Evolutionary conservation across 192 early-diverging fungal genomes (phyloP).

Genomic region (Geranomyces variabilis): DNA sequence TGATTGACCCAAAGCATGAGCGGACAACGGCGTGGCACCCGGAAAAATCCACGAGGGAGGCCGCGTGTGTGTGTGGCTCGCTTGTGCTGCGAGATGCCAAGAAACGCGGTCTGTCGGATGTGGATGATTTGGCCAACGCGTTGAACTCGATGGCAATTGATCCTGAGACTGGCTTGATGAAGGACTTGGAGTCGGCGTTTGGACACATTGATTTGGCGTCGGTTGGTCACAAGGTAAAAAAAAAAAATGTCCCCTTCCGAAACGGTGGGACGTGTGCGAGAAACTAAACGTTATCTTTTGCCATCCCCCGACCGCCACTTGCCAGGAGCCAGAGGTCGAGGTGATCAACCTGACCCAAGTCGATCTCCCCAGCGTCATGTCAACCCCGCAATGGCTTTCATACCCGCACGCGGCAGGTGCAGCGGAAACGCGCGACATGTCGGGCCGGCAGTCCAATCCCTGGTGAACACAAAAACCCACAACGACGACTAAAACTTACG

Average conservation of each 20-base stretch:
- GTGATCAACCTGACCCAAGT: constrained; percentile 27
- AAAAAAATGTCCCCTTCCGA: no score
- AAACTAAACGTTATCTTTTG: no score
- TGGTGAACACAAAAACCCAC: no score
- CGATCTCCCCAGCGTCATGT: constrained; percentile 15
- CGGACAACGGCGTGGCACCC: constrained; percentile 37
- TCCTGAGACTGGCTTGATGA: constrained; percentile 30
- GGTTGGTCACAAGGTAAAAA: constrained; percentile 1
- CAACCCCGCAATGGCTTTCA: constrained; percentile 22
- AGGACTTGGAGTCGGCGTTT: constrained; percentile 29
- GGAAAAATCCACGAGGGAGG: constrained; percentile 19
- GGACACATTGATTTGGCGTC: constrained; percentile 21
- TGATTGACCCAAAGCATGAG: constrained; percentile 30
- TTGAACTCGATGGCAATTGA: constrained; percentile 33
- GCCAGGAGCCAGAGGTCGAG: constrained; percentile 22
- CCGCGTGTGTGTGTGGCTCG: constrained; percentile 32
- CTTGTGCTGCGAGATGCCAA: constrained; percentile 32
- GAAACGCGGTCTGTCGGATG: constrained; percentile 21
- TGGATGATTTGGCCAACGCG: constrained; percentile 32
- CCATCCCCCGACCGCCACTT: neutral
- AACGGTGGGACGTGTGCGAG: neutral
- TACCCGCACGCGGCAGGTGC: constrained; percentile 30
- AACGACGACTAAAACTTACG: no score
- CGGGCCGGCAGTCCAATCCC: constrained; percentile 15
- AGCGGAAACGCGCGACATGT: constrained; percentile 7